phyloP scores from a whole-genome alignment of 2,329 filamentous ascomycete genomes.

The Trichophaea hybrida region DNA sequence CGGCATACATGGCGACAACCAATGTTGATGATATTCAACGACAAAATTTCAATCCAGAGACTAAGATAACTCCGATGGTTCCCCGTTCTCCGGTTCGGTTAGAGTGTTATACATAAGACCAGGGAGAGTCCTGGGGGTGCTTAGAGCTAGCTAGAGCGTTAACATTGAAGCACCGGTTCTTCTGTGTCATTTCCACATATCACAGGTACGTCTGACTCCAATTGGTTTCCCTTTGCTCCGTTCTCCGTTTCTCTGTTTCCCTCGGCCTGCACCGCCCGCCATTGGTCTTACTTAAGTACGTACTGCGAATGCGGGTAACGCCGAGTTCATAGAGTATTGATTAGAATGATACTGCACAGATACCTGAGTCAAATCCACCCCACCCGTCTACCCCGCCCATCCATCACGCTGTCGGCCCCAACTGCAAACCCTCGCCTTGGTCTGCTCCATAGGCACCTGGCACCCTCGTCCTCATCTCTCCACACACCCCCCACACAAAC shows the following conservation, averaged over 20 bases:
- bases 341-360: neutral
- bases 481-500: neutral
- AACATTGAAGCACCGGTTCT: neutral
- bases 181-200: neutral
- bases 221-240: neutral
- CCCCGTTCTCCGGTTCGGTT: neutral
- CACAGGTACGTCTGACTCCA: neutral
- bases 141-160: neutral
- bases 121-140: neutral
- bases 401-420: conserved; percentile 1
- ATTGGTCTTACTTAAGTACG: neutral
- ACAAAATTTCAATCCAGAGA: neutral
- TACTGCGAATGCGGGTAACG: neutral
- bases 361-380: neutral
- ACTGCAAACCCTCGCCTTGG: neutral
- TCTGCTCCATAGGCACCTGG: neutral
- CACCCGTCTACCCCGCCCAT: neutral
- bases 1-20: neutral
- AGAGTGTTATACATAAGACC: neutral
- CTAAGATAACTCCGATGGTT: neutral
- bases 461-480: neutral
- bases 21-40: neutral
- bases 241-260: neutral
- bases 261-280: neutral
- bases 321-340: neutral